Base-by-base conservation (phyloP, 768 basidiomycete genomes). In the Rhizopogon vesiculosus region DNA sequence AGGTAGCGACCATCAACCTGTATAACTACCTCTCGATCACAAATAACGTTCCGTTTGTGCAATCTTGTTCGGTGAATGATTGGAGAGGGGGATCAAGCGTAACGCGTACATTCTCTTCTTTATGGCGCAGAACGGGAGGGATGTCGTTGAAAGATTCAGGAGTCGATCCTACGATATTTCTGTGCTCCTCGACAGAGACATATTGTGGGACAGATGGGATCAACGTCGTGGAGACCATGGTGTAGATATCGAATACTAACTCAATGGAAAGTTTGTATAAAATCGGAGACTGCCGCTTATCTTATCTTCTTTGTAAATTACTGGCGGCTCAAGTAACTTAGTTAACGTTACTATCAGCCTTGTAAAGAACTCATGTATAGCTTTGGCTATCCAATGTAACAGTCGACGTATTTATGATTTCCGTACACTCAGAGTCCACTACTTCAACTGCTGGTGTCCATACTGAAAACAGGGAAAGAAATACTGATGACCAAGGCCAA, bases 91-190 rank as follows among this genome's bases (percentile, higher is more conserved):
- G 93, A 55, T 90, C 85, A 42, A 96, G 74, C 0, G 74, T 64
- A 51, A 92, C 74, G 3, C 82, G 76, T 50, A 95, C 89, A 63
- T 82, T 78, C 1, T 85, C 80, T 64, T 94, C 82, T 62, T 80
- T 78, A 73, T 90, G 86, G 61, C 84, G 80, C 52, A 96, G 74
- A 54, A 94, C 76, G 1, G 95, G 86, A 1, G 89, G 92, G 55
- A 98, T 94, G 62, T 89, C 86, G 57, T 71, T 76, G 72, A 98
- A 97, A 0, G 91, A 91, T 1, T 77, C 64, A 1, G 96, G 96
- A 0, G 96, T 98, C 1, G 88, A 86, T n/a, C 80, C 81, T 6
- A 87, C 78, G 35, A 49, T 49, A 38, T 25, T 49, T 38, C 48
- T 49, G 48, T 49, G 35, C 19, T 49, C 48, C 15, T 49, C 48